phyloP scores from a whole-genome alignment of 495 filamentous ascomycete genomes.

The Trichodelitschia bisporula region DNA sequence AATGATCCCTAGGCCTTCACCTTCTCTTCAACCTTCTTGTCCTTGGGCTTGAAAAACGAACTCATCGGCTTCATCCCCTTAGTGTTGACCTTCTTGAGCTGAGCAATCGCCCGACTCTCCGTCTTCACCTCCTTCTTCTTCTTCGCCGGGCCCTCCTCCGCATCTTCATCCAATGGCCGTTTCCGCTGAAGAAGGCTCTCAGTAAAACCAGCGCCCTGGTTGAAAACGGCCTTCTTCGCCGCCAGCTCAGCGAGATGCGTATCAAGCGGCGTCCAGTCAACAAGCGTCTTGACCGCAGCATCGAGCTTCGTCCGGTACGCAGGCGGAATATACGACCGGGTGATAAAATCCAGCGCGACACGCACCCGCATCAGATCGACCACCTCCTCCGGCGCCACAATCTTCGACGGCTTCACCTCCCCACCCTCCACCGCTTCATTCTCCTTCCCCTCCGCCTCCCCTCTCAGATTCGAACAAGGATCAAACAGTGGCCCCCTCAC shows the following conservation, averaged over 20 bases:
- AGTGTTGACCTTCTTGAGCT: conserved; percentile 72
- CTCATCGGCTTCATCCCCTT: conserved; percentile 94
- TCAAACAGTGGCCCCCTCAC: too few species aligned
- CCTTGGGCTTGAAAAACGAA: conserved; percentile 83
- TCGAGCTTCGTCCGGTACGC: too few species aligned
- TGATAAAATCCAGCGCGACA: not conserved
- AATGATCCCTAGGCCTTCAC: too few species aligned
- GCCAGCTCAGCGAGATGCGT: too few species aligned
- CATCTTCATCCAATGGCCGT: conserved; percentile 28
- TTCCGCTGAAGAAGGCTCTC: too few species aligned
- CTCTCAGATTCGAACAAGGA: too few species aligned
- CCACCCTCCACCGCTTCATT: not conserved
- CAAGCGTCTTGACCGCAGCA: too few species aligned
- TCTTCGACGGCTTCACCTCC: not conserved
- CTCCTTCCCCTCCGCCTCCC: conserved; percentile 24
- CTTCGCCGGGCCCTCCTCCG: conserved; percentile 29
- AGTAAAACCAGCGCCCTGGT: too few species aligned
- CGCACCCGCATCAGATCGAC: conserved; percentile 5
- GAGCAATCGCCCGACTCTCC: conserved; percentile 46
- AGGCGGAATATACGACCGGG: not conserved
- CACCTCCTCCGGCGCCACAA: conserved; percentile 6
- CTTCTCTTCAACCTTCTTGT: too few species aligned
- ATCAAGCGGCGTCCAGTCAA: too few species aligned
- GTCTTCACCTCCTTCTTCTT: conserved; percentile 40
- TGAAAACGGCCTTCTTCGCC: too few species aligned